Base-by-base conservation (phyloP, 1,284 basidiomycete species). In the Papiliotrema fonsecae region DNA sequence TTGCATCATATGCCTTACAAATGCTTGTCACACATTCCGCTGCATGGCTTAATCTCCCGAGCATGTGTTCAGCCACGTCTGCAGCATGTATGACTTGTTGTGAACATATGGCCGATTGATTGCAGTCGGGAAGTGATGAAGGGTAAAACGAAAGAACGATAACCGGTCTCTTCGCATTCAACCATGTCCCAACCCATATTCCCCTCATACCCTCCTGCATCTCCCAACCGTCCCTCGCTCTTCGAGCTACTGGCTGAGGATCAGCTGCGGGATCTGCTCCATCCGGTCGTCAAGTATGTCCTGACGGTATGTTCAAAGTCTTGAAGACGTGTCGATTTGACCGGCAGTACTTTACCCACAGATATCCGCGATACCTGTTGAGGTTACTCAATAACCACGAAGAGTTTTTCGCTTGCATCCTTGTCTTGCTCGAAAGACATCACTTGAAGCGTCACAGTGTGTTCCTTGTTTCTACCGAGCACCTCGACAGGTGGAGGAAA, bases 211-310 rank as follows among this genome's bases (percentile, higher is more conserved):
- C 38, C 38, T 4, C 21, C 9, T 19, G 7, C 38, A 9, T 39
- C 38, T 14, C 57, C 59, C 21, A 41, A 48, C 14, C 55, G 88
- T 51, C 96, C 96, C 0, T 93, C 91, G 10, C 78, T 98, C 39
- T 98, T 97, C 65, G 96, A 98, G 74, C 82, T 98, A 4, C 79
- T 96, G 24, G 93, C 93, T 0, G 91, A 97, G 70, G 92, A 97
- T 56, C 94, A 98, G 70, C 81, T 99, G 21, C 77, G 86, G 52
- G 88, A 93, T 60, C 79, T 97, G 1, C 79, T 98, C 21, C 92
- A 97, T 61, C 96, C 96, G 6, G 93, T 94, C 13, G 77, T 97
- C 61, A 91, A 94, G 70, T 98, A 98, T 77, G 85, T 96, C 47
- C 77, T 98, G 38, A 88, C 87, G 49, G 91, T 92, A 66, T 75